These are phyloP conservation scores for Claviceps fusiformis DNA, from an alignment of 2,329 filamentous ascomycete genomes.

Conservation along the genomic window DNA sequence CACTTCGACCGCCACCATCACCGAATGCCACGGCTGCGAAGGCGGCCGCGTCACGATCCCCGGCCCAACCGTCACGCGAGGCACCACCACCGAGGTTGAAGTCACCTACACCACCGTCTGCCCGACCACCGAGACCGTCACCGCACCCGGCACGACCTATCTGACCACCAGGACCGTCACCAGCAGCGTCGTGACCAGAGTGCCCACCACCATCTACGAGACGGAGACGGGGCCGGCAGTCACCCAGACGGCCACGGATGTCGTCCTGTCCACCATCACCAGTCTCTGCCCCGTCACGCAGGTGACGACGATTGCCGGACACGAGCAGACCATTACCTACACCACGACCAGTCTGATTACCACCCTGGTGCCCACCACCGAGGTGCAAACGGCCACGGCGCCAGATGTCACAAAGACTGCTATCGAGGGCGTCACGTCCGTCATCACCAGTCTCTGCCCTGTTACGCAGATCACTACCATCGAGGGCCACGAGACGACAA, in stretches of 20 bases:
- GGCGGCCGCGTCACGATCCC: constrained; percentile 23
- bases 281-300: constrained; percentile 27
- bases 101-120: constrained; percentile 26
- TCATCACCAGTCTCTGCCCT: constrained; percentile 29
- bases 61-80: constrained; percentile 18
- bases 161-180: constrained; percentile 13
- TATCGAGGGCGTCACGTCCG: constrained; percentile 22
- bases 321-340: constrained; percentile 9
- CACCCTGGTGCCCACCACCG: constrained; percentile 16
- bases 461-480: constrained; percentile 23
- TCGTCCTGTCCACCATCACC: constrained; percentile 26
- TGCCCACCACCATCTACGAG: constrained; percentile 17
- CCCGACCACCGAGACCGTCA: constrained; percentile 22
- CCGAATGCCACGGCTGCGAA: constrained; percentile 23
- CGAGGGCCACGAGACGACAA: constrained; percentile 8
- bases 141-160: constrained; percentile 19
- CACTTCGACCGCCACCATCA: constrained; percentile 30
- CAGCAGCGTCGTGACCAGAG: constrained; percentile 15
- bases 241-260: constrained; percentile 17
- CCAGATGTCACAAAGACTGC: constrained; percentile 19
- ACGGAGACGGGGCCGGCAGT: constrained; percentile 17
- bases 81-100: constrained; percentile 20
- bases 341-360: constrained; percentile 12
- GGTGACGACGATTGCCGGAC: constrained; percentile 8
- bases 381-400: constrained; percentile 17